Conservation (phyloP, 2,329 filamentous ascomycete species). For the Verticillium nonalfalfae region DNA sequence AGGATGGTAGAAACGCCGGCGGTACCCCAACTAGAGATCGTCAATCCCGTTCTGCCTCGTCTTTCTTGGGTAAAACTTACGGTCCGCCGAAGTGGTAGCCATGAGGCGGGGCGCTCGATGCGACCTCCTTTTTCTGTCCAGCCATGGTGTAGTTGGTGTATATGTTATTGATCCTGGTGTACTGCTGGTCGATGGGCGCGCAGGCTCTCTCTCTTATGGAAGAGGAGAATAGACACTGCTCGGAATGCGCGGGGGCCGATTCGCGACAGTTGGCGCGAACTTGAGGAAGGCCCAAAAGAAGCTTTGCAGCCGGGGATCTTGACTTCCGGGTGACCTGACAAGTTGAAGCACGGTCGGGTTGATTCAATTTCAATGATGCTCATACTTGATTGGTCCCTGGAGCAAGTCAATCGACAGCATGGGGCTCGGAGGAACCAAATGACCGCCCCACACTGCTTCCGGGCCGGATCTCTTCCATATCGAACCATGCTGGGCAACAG, state of each 20-base stretch:
- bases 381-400: not conserved
- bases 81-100: slow-evolving; percentile 48
- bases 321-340: not conserved
- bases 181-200: no score
- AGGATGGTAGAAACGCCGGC: slow-evolving; percentile 73
- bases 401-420: not conserved
- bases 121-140: slow-evolving; percentile 18
- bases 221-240: not conserved
- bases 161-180: not conserved
- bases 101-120: slow-evolving; percentile 22
- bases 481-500: not conserved
- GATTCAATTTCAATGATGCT: not conserved
- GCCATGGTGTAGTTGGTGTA: slow-evolving; percentile 20
- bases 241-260: not conserved
- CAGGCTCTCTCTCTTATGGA: no score
- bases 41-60: not conserved
- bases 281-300: not conserved
- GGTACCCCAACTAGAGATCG: slow-evolving; percentile 53
- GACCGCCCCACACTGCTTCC: not conserved
- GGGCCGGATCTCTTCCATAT: not conserved
- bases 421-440: not conserved
- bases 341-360: not conserved
- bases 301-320: not conserved
- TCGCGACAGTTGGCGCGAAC: not conserved
- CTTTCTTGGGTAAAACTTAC: slow-evolving; percentile 23